Percentiles rank a stretch among this genome's conserved stretches.
phyloP scores from a whole-genome alignment of 1,284 basidiomycete genomes.

The Ceratobasidium sp. region DNA sequence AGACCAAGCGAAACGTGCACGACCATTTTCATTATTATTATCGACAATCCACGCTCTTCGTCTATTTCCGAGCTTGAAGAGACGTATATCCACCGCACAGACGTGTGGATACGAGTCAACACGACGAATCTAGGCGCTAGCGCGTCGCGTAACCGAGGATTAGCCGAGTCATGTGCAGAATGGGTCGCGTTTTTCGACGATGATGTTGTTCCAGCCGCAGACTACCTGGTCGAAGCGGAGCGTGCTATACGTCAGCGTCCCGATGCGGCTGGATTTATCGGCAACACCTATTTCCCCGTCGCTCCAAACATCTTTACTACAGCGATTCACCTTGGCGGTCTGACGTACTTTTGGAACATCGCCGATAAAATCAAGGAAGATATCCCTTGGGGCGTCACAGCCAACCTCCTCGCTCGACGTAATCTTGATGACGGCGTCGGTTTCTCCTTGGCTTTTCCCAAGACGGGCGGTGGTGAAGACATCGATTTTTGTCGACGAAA shows the following conservation, averaged over 20 bases:
- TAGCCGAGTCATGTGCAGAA: conserved; percentile 63
- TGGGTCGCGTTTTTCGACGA: conserved; percentile 71
- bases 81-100: conserved; percentile 59
- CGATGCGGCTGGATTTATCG: conserved; percentile 67
- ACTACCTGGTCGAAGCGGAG: conserved; percentile 65
- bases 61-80: conserved; percentile 55
- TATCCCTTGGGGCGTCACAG: conserved; percentile 73
- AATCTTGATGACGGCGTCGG: conserved; percentile 62
- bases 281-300: conserved; percentile 64
- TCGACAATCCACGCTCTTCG: conserved; percentile 66
- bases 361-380: conserved; percentile 63
- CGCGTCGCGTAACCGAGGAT: conserved; percentile 64
- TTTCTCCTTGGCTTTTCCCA: conserved; percentile 66
- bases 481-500: conserved; percentile 70
- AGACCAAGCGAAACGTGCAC: conserved; percentile 60
- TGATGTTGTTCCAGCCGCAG: conserved; percentile 62
- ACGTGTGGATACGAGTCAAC: conserved; percentile 66
- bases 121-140: conserved; percentile 62
- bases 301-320: conserved; percentile 65
- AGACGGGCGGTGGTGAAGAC: conserved; percentile 74
- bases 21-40: conserved; percentile 70
- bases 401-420: conserved; percentile 67
- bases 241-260: conserved; percentile 63
- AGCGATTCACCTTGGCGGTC: conserved; percentile 67
- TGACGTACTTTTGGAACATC: conserved; percentile 73